Evolutionary conservation across 208 protist species (phyloP), one percentile per base, ranked within the genome.

Genomic region (Wallacemonas collosoma): DNA sequence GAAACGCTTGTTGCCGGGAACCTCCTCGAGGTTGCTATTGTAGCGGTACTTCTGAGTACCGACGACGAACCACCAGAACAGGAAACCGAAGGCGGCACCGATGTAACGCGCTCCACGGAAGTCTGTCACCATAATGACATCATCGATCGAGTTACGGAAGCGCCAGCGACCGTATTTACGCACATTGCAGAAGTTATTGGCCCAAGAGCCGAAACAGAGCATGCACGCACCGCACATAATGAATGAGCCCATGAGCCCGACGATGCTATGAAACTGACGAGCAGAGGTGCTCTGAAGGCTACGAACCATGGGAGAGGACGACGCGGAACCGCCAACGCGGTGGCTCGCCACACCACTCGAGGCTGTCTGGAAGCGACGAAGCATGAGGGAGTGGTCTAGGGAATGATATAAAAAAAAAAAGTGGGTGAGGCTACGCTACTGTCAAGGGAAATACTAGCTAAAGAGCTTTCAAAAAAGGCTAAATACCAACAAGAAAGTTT

Each of bases 11-110:
- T 89, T 93, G 53, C 84, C 90, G n/a, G 87, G 90, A 35, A 93
- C 79, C 70, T 93, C 79, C 44, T 78, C 88, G 43, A 95, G 74
- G 67, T 83, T 87, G 76, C 87, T 93, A 56, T 83, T 81, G 70
- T 86, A 93, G 54, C 76, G 82, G 70, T 95, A 95, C 78, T 95
- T 95, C 77, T 88, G 84, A 11, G 90, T 87, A 7, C 87, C 91
- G 12, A 94, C 91, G 36, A 93, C 67, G 79, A 96, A 94, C 88
- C 88, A 96, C 74, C 86, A 94, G 65, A 96, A 96, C 12, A 93
- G 67, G 50, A 94, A 88, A 7, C 88, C 91, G 43, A 94, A 39
- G 35, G 89, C 73, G 15, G 79, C 87, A 7, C 91, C 91, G 54
- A 88, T 68, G 82, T 94, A 96, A 38, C 88, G 84, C 15, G 88